phyloP scores from a whole-genome alignment of 73 alveolate genomes.

The Blepharisma japonicum region DNA sequence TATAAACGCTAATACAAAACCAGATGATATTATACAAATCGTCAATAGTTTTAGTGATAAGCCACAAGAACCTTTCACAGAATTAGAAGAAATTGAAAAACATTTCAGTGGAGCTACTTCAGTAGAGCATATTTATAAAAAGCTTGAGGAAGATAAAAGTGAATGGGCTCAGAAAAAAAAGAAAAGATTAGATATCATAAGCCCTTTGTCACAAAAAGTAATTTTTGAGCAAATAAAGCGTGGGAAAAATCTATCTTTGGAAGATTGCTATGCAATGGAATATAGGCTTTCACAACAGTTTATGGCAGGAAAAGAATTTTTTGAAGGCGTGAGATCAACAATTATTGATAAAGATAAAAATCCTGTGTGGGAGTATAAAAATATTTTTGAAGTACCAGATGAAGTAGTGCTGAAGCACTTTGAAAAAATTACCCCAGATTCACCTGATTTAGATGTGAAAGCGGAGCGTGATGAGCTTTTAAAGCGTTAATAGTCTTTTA shows the following conservation, averaged over 20 bases:
- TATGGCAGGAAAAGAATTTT: slow-evolving; percentile 76
- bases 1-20: background rate
- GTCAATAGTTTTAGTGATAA: slow-evolving; percentile 31
- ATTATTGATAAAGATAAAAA: slow-evolving; percentile 79
- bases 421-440: slow-evolving; percentile 29
- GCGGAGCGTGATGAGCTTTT: too few species aligned
- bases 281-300: slow-evolving; percentile 71
- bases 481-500: too few species aligned
- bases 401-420: slow-evolving; percentile 66
- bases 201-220: slow-evolving; percentile 66
- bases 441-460: too few species aligned
- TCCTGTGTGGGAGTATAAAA: slow-evolving; percentile 73
- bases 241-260: slow-evolving; percentile 28
- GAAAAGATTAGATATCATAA: slow-evolving; percentile 29
- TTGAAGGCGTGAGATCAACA: slow-evolving; percentile 86
- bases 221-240: slow-evolving; percentile 62
- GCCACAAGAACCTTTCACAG: background rate
- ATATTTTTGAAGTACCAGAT: slow-evolving; percentile 62
- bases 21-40: slow-evolving; percentile 37
- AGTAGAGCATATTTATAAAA: slow-evolving; percentile 41
- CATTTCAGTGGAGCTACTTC: slow-evolving; percentile 38
- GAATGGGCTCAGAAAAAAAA: slow-evolving; percentile 23
- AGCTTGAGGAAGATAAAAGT: background rate
- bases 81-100: slow-evolving; percentile 35
- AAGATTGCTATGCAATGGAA: slow-evolving; percentile 76